Base-by-base conservation (phyloP, 805 yeast species). In the Metschnikowia anglica region DNA sequence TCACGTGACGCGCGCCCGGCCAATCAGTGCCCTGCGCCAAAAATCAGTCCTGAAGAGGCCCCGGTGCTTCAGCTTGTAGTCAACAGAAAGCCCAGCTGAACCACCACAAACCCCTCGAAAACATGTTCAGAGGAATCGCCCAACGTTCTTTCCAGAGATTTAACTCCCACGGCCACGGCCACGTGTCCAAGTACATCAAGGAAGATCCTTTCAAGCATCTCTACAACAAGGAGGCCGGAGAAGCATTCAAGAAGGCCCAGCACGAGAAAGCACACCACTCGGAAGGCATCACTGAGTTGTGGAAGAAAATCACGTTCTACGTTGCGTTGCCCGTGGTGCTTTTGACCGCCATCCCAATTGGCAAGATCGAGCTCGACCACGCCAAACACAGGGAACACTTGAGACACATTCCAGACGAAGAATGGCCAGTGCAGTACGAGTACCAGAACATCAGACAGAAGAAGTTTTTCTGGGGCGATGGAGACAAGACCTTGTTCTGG, bases 401-500 rank as follows among this genome's bases (percentile, higher is more conserved):
- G 59, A 72, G 65, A 55, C 83, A 82, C 60, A 72, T 88, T 45
- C 66, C 88, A 25, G 97, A 90, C 65, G 91, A 84, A 57, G 95
- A 90, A 64, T 87, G 96, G 89, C 97, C 97, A 61, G 72, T 67
- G 49, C 93, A 85, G 70, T 87, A 87, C 75, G 90, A 83, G 59
- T 93, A 80, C 81, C 90, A 85, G 77, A 93, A 93, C 79, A 68
- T 89, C 58, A 88, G 98, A 81, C 65, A 67, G 63, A 83, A 81
- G 68, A 83, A 85, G 65, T 91, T 80, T 80, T 91, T 89, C 84
- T 93, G 98, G 98, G 99, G 99, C 64, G 91, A 93, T 65, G 98
- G 99, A 66, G 96, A 90, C 77, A 83, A 87, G 80, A 88, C 98
- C 51, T 73, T 85, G 64, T 93, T 93, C 85, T 93, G 99, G 99